A percentile compares a stretch with the other conserved stretches of the same genome.
phyloP scores from a whole-genome alignment of 495 filamentous ascomycete genomes.

The Pseudoneurospora amorphoporcata region DNA sequence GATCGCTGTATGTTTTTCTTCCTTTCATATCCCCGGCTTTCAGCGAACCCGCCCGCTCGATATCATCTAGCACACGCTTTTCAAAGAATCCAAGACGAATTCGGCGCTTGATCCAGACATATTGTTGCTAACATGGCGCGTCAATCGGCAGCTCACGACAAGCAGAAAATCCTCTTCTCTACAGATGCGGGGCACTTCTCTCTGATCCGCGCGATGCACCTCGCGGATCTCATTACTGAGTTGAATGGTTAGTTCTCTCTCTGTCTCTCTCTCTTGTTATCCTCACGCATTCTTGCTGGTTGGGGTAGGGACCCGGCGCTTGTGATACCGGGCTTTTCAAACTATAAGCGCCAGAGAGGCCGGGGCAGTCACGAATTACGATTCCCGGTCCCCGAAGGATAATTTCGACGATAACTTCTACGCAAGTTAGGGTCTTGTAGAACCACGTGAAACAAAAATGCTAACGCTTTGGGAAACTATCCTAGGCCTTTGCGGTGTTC shows the following conservation, averaged over 20 bases:
- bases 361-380: not conserved
- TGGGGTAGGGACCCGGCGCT: not conserved
- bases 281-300: not conserved
- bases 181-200: conserved; percentile 63
- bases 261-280: not conserved
- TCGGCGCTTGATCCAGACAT: not conserved
- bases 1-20: conserved; percentile 8
- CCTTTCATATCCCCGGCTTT: not conserved
- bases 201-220: conserved; percentile 68
- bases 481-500: conserved; percentile 68
- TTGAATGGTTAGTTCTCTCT: conserved; percentile 59
- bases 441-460: not conserved
- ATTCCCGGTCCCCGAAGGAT: not conserved
- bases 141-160: conserved; percentile 51
- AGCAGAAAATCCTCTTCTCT: conserved; percentile 76
- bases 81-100: not conserved
- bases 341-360: not conserved
- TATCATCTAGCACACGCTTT: not conserved
- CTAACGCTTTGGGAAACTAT: not conserved
- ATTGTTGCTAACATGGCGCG: not conserved
- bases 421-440: not conserved
- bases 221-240: conserved; percentile 92
- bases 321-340: not conserved
- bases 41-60: not conserved
- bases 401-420: not conserved